Conservation (phyloP, 345 rosid species). For the Camelina sativa region DNA sequence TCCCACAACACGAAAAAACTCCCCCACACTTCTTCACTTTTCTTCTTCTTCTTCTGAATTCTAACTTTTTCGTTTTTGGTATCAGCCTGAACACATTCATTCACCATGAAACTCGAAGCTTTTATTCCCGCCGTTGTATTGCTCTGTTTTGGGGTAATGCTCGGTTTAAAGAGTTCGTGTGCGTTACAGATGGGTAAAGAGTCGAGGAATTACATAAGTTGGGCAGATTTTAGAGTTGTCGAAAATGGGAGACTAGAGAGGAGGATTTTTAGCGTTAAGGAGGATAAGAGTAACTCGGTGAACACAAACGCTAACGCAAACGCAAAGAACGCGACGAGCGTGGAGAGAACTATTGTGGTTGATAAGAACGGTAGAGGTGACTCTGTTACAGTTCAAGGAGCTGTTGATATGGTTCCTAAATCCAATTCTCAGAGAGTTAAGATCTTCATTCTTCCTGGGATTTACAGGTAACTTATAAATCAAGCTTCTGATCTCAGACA, state of each 20-base stretch:
- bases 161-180: slow-evolving; percentile 20
- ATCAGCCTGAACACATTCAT: not conserved
- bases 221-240: slow-evolving; percentile 78
- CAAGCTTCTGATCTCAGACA: slow-evolving; percentile 11
- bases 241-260: slow-evolving; percentile 19
- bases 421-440: slow-evolving; percentile 70
- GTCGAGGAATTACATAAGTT: slow-evolving; percentile 53
- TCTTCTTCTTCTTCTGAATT: slow-evolving; percentile 18
- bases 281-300: slow-evolving; percentile 25
- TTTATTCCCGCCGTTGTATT: slow-evolving; percentile 30
- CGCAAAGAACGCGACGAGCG: slow-evolving; percentile 20
- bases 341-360: slow-evolving; percentile 63
- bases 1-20: slow-evolving; percentile 24
- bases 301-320: slow-evolving; percentile 34
- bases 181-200: slow-evolving; percentile 26
- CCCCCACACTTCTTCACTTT: slow-evolving; percentile 22
- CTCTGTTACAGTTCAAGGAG: slow-evolving; percentile 86
- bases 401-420: slow-evolving; percentile 75
- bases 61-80: not conserved
- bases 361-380: slow-evolving; percentile 72
- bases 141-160: slow-evolving; percentile 30
- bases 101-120: slow-evolving; percentile 39
- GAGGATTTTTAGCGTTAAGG: slow-evolving; percentile 10
- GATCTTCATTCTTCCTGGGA: slow-evolving; percentile 78
- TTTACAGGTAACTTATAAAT: slow-evolving; percentile 65